Conservation (phyloP, 2,329 filamentous ascomycete species). For the Bipolaris sorokiniana region DNA sequence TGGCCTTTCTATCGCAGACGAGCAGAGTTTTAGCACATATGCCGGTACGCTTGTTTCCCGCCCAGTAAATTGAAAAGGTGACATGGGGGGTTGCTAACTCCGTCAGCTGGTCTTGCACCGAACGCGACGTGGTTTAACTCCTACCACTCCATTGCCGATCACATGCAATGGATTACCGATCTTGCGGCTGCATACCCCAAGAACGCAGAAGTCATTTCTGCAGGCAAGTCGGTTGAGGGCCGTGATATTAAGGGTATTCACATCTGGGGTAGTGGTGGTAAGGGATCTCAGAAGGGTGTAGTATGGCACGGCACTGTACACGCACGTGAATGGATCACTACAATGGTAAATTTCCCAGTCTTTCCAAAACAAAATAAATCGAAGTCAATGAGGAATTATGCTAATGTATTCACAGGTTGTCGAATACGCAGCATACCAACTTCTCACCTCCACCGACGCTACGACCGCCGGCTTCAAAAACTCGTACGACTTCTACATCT, state of each 20-base stretch:
- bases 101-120: constrained; percentile 36
- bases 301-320: constrained; percentile 50
- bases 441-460: constrained; percentile 42
- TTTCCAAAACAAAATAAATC: no score
- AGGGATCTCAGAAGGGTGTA: constrained; percentile 45
- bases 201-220: constrained; percentile 45
- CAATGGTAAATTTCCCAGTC: constrained; percentile 26
- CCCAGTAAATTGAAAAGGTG: background rate
- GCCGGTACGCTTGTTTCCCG: constrained; percentile 32
- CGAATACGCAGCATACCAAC: constrained; percentile 47
- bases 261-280: constrained; percentile 48
- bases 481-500: constrained; percentile 69
- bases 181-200: constrained; percentile 44
- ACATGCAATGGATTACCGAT: constrained; percentile 43
- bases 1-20: constrained; percentile 43
- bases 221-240: constrained; percentile 46
- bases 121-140: constrained; percentile 46
- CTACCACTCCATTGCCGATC: constrained; percentile 47
- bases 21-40: constrained; percentile 40
- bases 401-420: constrained; percentile 28
- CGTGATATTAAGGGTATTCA: constrained; percentile 49
- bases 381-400: background rate
- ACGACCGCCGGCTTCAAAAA: constrained; percentile 56
- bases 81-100: constrained; percentile 23
- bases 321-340: constrained; percentile 48